Percentiles rank a stretch among this genome's conserved stretches.
Conservation (phyloP, 163 green algal genomes). For the Prototheca stagnorum region DNA sequence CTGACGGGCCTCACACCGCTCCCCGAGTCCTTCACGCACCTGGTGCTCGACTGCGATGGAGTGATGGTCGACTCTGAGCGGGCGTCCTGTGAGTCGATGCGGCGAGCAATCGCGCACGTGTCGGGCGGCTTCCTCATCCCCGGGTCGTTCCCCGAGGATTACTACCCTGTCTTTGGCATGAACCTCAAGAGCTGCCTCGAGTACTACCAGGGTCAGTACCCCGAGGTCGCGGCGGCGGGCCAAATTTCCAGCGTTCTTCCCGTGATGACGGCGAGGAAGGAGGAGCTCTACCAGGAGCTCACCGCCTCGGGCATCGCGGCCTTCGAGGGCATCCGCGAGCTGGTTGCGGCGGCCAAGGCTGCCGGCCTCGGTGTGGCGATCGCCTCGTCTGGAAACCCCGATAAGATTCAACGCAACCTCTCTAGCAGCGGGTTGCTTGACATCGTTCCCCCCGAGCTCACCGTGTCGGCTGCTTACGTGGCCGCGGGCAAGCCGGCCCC, state of each 20-base stretch:
- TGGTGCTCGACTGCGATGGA: conserved; percentile 67
- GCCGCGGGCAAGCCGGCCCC: conserved; percentile 42
- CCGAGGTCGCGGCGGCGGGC: conserved; percentile 1
- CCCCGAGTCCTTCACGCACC: conserved; percentile 36
- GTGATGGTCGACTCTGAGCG: conserved; percentile 59
- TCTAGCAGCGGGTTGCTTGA: conserved; percentile 13
- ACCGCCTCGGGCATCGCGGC: conserved; percentile 34
- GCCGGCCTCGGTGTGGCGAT: conserved; percentile 18
- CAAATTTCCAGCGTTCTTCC: conserved; percentile 7
- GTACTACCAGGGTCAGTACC: conserved; percentile 31
- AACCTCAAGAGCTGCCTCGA: conserved; percentile 41
- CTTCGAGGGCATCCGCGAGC: conserved; percentile 16
- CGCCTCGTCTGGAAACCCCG: conserved; percentile 21
- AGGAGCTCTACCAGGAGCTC: conserved; percentile 38
- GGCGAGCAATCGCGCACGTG: conserved; percentile 34
- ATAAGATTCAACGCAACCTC: conserved; percentile 36
- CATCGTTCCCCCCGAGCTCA: conserved; percentile 14
- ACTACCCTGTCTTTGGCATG: conserved; percentile 56
- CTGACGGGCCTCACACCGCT: too few species aligned
- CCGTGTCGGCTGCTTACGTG: conserved; percentile 37
- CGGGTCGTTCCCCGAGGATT: conserved; percentile 46
- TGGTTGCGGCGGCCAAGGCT: conserved; percentile 20
- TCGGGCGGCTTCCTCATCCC: conserved; percentile 56
- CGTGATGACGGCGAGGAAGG: conserved; percentile 31
- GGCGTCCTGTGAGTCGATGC: conserved; percentile 45